Percentiles rank a stretch among this genome's conserved stretches.
Conservation (phyloP, 352 stramenopile genomes). For the Pythium folliculosum region DNA sequence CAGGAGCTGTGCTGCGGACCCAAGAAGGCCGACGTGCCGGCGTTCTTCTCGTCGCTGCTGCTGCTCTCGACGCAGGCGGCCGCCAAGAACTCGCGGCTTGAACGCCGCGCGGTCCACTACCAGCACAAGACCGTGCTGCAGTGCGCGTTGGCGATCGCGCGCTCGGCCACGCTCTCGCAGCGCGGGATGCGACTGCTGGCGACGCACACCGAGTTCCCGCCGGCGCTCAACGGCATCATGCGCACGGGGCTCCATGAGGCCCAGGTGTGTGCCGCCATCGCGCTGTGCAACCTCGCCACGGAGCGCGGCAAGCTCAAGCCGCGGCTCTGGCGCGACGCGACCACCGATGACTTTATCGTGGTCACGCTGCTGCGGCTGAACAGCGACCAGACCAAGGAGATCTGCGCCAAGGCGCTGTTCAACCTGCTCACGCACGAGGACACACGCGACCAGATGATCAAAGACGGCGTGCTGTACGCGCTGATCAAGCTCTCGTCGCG, state of each 20-base stretch:
- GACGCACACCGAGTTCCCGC: slow-evolving; percentile 50
- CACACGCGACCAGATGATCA: slow-evolving; percentile 66
- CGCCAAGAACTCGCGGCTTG: slow-evolving; percentile 57
- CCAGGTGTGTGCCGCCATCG: slow-evolving; percentile 81
- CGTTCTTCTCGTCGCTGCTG: slow-evolving; percentile 63
- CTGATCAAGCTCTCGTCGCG: slow-evolving; percentile 81
- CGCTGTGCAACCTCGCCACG: slow-evolving; percentile 83
- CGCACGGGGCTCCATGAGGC: slow-evolving; percentile 80
- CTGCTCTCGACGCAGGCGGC: slow-evolving; percentile 58
- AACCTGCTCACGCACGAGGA: slow-evolving; percentile 85
- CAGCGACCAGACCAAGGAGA: slow-evolving; percentile 77
- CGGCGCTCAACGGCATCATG: slow-evolving; percentile 83
- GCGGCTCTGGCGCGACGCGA: slow-evolving; percentile 62
- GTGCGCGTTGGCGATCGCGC: slow-evolving; percentile 64
- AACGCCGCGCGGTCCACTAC: slow-evolving; percentile 38
- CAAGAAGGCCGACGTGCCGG: slow-evolving; percentile 37
- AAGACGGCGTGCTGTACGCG: slow-evolving; percentile 80
- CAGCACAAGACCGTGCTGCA: slow-evolving; percentile 66
- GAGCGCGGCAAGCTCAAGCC: slow-evolving; percentile 41
- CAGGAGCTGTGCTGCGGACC: slow-evolving; percentile 47
- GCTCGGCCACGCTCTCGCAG: slow-evolving; percentile 50
- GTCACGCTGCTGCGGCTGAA: slow-evolving; percentile 86
- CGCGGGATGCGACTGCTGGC: slow-evolving; percentile 53
- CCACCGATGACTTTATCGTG: slow-evolving; percentile 86
- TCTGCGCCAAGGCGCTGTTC: slow-evolving; percentile 84